Base-by-base conservation (phyloP, 108 stramenopile genomes). In the Tribonema minus region DNA sequence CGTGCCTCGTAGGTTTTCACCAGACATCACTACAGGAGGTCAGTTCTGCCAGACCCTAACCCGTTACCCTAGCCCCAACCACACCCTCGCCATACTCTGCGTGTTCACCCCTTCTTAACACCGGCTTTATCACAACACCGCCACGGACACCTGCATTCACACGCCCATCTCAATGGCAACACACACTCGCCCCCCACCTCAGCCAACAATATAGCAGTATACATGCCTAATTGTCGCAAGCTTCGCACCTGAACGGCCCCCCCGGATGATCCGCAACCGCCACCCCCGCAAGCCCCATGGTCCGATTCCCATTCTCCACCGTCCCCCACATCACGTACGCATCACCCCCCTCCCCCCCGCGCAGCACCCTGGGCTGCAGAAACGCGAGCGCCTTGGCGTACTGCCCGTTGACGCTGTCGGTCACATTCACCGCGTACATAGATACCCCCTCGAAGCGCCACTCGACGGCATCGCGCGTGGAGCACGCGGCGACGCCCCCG, bases 241-340 rank as follows among this genome's bases (percentile, higher is more conserved):
- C n/a, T n/a, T 15, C 46, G 9, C 20, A 54, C 46, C 20, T 64
- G 78, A 91, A 92, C 3, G 93, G 93, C 25, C 93, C 93, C 58
- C 83, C 84, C 23, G 88, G 87, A 63, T 90, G 85, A 6, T 86
- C 81, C 34, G 88, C 82, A 25, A 88, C 85, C 28, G 91, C 91
- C 23, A 94, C 88, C 28, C 88, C 89, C 5, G 91, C 89, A 81
- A 91, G 68, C 58, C 89, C 92, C 31, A 91, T 41, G 7, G 71
- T 84, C 32, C 67, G 76, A 66, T n/a, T 76, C 37, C 39, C 38
- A 62, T 83, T 90, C 81, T 67, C 90, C 23, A 92, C 71, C 3
- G 79, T 80, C 85, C 89, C 85, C 92, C 92, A 92, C 93, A 94
- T 94, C 37, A 94, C 93, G 67, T 82, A 94, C 67, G 58, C 36